Conservation (phyloP, 306 rosid species). For the Cucurbita argyrosperma region DNA sequence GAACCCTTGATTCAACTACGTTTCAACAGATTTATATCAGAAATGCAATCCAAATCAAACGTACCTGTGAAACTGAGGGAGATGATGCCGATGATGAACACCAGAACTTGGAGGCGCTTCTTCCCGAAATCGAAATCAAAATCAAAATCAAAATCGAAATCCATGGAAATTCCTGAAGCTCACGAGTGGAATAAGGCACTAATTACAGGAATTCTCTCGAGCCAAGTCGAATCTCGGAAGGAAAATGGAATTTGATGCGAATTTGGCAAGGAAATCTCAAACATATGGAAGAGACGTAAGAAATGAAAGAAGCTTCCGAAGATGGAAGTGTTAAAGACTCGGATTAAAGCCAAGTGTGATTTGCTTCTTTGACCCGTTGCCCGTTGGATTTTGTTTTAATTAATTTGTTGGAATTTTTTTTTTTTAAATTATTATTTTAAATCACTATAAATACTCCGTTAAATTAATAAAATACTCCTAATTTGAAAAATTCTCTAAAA, state of each 20-base stretch:
- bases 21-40: neutral
- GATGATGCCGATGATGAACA: conserved; percentile 27
- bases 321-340: neutral
- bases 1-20: neutral
- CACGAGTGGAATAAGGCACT: conserved; percentile 5
- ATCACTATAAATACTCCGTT: too few species aligned
- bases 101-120: conserved; percentile 34
- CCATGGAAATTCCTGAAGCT: conserved; percentile 21
- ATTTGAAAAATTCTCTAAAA: too few species aligned
- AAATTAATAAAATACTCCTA: too few species aligned
- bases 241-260: neutral
- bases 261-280: neutral
- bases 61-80: conserved; percentile 66
- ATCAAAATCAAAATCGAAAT: conserved; percentile 26
- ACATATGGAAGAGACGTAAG: neutral
- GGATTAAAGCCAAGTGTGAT: neutral
- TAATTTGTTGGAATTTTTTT: too few species aligned
- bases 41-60: neutral
- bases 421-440: too few species aligned
- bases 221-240: neutral
- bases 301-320: neutral
- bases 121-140: conserved; percentile 24
- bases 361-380: neutral
- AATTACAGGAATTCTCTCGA: neutral
- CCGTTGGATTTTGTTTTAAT: neutral